These are phyloP conservation scores for Rhododendron vialii DNA, from an alignment of 148 eudicot genomes.

Conservation along the genomic window DNA sequence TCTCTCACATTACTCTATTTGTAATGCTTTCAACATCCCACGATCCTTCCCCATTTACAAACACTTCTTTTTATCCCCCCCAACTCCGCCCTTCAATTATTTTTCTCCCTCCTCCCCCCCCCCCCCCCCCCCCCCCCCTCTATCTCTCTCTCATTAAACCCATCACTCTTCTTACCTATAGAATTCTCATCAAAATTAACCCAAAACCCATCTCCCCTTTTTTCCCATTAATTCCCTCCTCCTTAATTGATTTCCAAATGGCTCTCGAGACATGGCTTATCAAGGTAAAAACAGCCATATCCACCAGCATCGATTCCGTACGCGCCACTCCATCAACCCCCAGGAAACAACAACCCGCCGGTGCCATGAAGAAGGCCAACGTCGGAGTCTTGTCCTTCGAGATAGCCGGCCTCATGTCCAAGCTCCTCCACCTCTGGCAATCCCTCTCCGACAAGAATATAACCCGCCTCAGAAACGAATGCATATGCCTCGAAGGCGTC, in stretches of 20 bases:
- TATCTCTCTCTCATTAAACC: neutral
- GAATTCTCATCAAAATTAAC: neutral
- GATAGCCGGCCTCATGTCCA: conserved; percentile 55
- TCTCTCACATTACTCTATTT: conserved; percentile 1
- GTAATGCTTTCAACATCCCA: conserved; percentile 24
- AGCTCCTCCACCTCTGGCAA: conserved; percentile 61
- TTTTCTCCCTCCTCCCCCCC: neutral
- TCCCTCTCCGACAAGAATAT: conserved; percentile 63
- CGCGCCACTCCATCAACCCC: conserved; percentile 13
- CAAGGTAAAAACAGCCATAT: conserved; percentile 48
- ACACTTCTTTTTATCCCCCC: neutral
- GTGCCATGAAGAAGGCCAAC: conserved; percentile 26
- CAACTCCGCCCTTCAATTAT: neutral
- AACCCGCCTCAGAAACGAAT: conserved; percentile 43
- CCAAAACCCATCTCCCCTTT: neutral
- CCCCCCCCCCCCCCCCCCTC: neutral
- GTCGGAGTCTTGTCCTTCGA: conserved; percentile 73
- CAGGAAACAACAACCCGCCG: neutral
- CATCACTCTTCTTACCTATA: neutral
- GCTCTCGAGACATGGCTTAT: conserved; percentile 61
- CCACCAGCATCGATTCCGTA: conserved; percentile 25
- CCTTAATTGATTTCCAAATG: conserved; percentile 5
- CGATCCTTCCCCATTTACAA: conserved; percentile 15
- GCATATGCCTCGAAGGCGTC: conserved; percentile 53
- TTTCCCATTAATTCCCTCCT: neutral